Evolutionary conservation across 106 monocot species (phyloP), one percentile per base, ranked within the genome.

Genomic region (Dendrobium chrysotoxum): DNA sequence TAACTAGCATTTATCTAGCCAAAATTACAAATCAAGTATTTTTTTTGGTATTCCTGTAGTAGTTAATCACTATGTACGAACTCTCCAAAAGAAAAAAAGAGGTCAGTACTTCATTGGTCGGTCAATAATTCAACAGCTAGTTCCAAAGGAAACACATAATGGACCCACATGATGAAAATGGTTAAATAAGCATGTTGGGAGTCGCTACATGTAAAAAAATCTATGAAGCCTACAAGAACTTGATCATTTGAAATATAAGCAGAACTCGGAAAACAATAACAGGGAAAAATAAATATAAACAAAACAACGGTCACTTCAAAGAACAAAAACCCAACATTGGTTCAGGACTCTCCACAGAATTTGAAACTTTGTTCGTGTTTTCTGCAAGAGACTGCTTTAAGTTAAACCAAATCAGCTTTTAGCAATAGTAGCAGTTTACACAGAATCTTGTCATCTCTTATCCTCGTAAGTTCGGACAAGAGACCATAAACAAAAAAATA

Each of bases 1-100:
- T 70, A 35, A 70, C 35, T 16, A 31, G 12, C 7, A 30, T 68
- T 15, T 70, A 70, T 70, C 30, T 13, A 35, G 70, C 70, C 70
- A 70, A 70, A 70, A 70, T 70, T 70, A 70, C 35, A 70, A 67
- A 8, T 30, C 28, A 67, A 70, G 31, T 38, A 70, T 70, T 31
- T 35, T 5, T 31, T 4, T 70, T 17, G 15, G 70, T 17, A 70
- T 70, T 70, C 13, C 35, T 70, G n/a, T 11, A 31, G 21, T 16
- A 26, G n/a, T 26, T 65, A 65, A 25, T 4, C 35, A 35, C 70
- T 31, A 31, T 1, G 12, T 70, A 35, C 1, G 28, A 70, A 70
- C 35, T 70, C 64, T 26, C 26, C 15, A 16, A 70, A 38, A 4
- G 4, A 68, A 70, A 67, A 28, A 26, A 12, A 4, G 57, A 57